Evolutionary conservation across 345 rosid species (phyloP), one percentile per base, ranked within the genome.

Genomic region (Bruguiera sexangula): DNA sequence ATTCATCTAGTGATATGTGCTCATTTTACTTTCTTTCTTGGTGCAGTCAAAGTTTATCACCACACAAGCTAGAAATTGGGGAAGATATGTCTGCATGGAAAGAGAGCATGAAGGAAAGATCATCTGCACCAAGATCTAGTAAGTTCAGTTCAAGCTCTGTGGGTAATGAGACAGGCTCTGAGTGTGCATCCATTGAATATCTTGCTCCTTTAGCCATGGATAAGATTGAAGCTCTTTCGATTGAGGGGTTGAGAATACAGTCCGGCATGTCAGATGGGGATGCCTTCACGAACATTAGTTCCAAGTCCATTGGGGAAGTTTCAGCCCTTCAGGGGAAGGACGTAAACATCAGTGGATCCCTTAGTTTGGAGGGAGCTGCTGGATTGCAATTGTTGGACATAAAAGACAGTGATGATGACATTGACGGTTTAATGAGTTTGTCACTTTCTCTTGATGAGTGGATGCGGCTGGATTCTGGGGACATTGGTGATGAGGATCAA

Each of bases 171-270:
- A 67, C 74, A 63, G 85, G 79, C 69, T 75, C 89, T 6, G 97
- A 93, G 61, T 93, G 84, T 77, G 97, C 87, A 70, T 89, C 96
- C 74, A 85, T 94, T 31, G 98, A 94, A 81, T 93, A 94, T 76
- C 91, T 94, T 65, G 98, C 98, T 72, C 98, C 97, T 64, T 79
- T 94, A 82, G 98, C 98, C 63, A 86, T 94, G 93, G 91, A 91
- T 80, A 93, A 94, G 85, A 89, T 94, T 65, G 98, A 94, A 86
- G 96, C 96, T 53, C 96, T 94, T 75, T 87, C 97, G 36, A 80
- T 94, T 73, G 98, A 94, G 80, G 98, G 98, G 58, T 80, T 94
- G 80, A 89, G 91, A 82, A 88, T 89, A 79, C 97, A 91, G 73
- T 88, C 97, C 56, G 97, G 94, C 77, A 83, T 92, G 96, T 82